phyloP scores from a whole-genome alignment of 2,329 filamentous ascomycete species.

The Salinomyces thailandicus region DNA sequence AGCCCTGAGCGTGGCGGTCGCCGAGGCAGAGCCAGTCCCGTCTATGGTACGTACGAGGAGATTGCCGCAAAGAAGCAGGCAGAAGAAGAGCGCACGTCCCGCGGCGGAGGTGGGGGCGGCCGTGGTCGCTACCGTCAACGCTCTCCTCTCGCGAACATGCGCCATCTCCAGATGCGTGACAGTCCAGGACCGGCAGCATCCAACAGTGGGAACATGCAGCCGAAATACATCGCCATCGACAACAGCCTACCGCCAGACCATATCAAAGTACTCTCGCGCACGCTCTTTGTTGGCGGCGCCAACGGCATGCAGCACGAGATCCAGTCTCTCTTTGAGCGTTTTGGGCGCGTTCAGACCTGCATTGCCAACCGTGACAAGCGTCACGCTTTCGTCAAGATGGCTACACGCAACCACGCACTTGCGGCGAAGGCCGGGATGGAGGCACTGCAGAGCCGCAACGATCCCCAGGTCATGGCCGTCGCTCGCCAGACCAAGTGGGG shows the following conservation, averaged over 20 bases:
- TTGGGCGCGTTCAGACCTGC: constrained; percentile 85
- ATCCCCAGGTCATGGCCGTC: constrained; percentile 59
- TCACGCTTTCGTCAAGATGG: constrained; percentile 98
- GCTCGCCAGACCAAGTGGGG: constrained; percentile 79
- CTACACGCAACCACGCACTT: constrained; percentile 75
- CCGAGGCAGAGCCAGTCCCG: constrained; percentile 55
- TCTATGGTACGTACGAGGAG: constrained; percentile 61
- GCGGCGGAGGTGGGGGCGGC: constrained; percentile 38
- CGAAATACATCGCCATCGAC: constrained; percentile 77
- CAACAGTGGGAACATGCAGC: constrained; percentile 33
- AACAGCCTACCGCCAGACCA: constrained; percentile 58
- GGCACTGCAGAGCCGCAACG: constrained; percentile 71
- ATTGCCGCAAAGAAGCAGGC: constrained; percentile 13
- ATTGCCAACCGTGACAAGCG: constrained; percentile 98
- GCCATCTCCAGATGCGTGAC: constrained; percentile 35
- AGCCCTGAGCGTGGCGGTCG: constrained; percentile 58
- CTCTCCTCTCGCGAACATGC: constrained; percentile 45
- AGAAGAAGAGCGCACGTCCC: constrained; percentile 30
- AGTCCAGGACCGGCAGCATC: constrained; percentile 46
- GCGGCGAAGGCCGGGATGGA: constrained; percentile 82
- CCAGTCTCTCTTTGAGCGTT: constrained; percentile 66
- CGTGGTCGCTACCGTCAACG: constrained; percentile 72
- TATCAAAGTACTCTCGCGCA: constrained; percentile 90
- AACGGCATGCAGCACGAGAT: constrained; percentile 69
- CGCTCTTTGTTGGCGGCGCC: constrained; percentile 91